These are phyloP conservation scores for Forsythia suspensa DNA, from an alignment of 257 asterid genomes.

Conservation along the genomic window DNA sequence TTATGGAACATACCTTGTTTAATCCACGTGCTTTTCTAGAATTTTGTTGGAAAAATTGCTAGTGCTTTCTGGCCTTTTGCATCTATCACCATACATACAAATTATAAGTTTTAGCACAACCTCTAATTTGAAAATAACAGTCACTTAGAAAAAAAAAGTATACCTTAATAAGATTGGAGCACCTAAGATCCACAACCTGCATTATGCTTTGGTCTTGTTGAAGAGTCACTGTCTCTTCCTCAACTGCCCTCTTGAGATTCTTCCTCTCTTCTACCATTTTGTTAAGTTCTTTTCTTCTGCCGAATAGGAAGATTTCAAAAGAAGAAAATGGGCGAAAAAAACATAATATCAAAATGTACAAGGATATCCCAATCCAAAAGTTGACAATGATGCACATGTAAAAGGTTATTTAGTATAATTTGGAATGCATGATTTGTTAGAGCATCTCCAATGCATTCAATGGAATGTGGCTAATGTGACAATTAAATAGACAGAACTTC, in stretches of 20 bases:
- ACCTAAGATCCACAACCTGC: slow-evolving; percentile 80
- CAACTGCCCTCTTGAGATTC: slow-evolving; percentile 75
- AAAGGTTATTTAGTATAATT: background rate
- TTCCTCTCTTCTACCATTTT: slow-evolving; percentile 80
- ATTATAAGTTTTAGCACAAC: slow-evolving; percentile 4
- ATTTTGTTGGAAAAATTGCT: slow-evolving; percentile 86
- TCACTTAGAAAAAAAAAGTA: background rate
- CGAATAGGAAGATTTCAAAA: background rate
- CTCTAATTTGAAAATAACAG: background rate
- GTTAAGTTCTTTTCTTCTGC: slow-evolving; percentile 14
- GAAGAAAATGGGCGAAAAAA: background rate
- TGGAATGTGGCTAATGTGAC: no score
- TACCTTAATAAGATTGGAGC: slow-evolving; percentile 82
- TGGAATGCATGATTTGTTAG: background rate
- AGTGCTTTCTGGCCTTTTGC: slow-evolving; percentile 57
- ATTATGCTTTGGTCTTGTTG: slow-evolving; percentile 62
- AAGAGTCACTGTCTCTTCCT: slow-evolving; percentile 48
- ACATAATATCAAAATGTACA: no score
- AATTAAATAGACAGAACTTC: no score
- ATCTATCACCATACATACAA: slow-evolving; percentile 56
- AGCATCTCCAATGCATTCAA: no score
- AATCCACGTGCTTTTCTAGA: slow-evolving; percentile 90
- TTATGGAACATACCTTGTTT: slow-evolving; percentile 56
- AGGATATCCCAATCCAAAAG: slow-evolving; percentile 28
- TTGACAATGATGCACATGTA: background rate